Evolutionary conservation across 495 filamentous ascomycete genomes (phyloP), one percentile per base, ranked within the genome.

Genomic region (Cercophora scortea): DNA sequence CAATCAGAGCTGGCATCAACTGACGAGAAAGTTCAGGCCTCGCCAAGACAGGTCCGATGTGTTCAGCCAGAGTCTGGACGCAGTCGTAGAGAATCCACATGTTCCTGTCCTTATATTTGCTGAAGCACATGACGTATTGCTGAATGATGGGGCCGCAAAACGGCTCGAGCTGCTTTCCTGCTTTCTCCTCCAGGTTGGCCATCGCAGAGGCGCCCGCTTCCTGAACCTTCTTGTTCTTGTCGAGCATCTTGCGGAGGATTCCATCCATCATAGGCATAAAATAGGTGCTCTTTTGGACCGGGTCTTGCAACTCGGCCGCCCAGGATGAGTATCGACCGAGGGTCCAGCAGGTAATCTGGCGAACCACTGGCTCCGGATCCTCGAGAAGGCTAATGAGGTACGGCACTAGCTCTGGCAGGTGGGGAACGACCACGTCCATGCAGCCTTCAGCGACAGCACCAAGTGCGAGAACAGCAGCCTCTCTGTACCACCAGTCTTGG

Each of bases 21-120:
- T 90, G 79, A 52, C 86, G 79, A 40, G 91, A 82, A 6, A 95
- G 77, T 49, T 90, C 80, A 4, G 88, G 86, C 58, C 82, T 77
- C 9, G 88, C 82, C 42, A 99, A 72, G 42, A 86, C 81, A 15
- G 81, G 81, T 46, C 89, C 87, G 45, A 97, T 86, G 65, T 90
- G 85, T 63, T 99, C 94, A 12, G 93, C 93, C 39, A 99, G 74
- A 0, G 94, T 97, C 70, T 99, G 93, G 45, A 99, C 88, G 70
- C 93, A 99, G 72, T 97, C 94, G 70, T 99, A 99, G 36, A 99
- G 82, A 52, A 97, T 90, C 72, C 92, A 96, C 83, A 96, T 96
- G 74, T 99, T 99, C 47, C 89, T 83, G 66, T 97, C 92, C 75
- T 99, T 96, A 80, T 97, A 99, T 67, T 85, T 88, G 25, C 70